Base-by-base conservation (phyloP, 106 monocot species). In the Triglochin maritima region DNA sequence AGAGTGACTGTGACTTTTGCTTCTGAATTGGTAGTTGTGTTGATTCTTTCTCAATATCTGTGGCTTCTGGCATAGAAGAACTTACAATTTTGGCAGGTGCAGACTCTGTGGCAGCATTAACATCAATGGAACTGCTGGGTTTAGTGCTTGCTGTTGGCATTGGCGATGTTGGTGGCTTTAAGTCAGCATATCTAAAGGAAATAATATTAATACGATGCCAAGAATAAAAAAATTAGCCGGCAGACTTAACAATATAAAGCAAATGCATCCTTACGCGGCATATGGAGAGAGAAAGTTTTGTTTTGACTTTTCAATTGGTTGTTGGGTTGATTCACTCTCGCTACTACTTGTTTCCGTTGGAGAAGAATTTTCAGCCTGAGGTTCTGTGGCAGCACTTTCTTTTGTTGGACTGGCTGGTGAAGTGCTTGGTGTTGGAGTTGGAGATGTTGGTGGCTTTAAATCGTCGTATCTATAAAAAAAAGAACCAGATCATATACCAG, bases 211-310 rank as follows among this genome's bases (percentile, higher is more conserved):
- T 10, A 1, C 12, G 11, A 12, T 16, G 15, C 57, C 4, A 41
- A 46, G n/a, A 56, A 2, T 48, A 51, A 45, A 47, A 17, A 6
- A 46, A 17, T 17, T 14, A 50, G 4, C 44, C 4, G 47, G 13
- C 8, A 10, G 47, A 42, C 57, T 42, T 52, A 44, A 11, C 7
- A 49, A 5, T 7, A 62, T 12, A 16, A 41, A 6, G 13, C 4
- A 9, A 10, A 17, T 53, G 62, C 41, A 2, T 57, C 44, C 83
- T 78, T 73, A 87, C 90, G 61, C 65, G 11, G 69, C 56, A 57
- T 78, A 84, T 57, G 86, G 90, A 79, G 86, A 90, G 3, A 71
- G 76, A 16, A n/a, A n/a, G 12, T 56, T 16, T 66, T 77, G 79
- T 9, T 12, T 74, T 66, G 64, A 5, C 58, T 80, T 82, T 17